Conservation (phyloP, 2,329 filamentous ascomycete species). For the Alternaria burnsii region DNA sequence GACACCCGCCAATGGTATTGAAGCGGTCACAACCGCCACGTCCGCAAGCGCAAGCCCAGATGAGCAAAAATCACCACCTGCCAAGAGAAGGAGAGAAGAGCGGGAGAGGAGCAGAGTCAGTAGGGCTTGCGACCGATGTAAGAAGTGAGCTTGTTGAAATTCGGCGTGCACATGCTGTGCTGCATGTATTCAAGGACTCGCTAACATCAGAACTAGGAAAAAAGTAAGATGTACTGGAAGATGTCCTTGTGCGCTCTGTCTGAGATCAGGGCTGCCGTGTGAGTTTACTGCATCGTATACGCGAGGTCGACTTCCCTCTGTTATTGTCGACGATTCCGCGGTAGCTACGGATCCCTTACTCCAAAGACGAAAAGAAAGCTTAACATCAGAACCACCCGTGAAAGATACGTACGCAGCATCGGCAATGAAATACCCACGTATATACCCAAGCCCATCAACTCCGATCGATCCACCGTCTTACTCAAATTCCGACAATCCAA, state of each 20-base stretch:
- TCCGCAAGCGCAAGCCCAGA: constrained; percentile 27
- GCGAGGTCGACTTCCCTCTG: constrained; percentile 55
- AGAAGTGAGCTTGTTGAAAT: constrained; percentile 50
- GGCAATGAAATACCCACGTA: constrained; percentile 31
- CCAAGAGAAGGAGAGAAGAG: constrained; percentile 46
- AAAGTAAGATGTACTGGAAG: constrained; percentile 50
- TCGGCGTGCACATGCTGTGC: constrained; percentile 11
- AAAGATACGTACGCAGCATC: constrained; percentile 22
- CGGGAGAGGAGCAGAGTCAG: constrained; percentile 55
- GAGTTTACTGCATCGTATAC: constrained; percentile 62
- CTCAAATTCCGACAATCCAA: background rate
- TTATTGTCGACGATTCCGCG: constrained; percentile 47
- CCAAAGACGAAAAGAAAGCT: constrained; percentile 23
- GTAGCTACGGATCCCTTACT: constrained; percentile 29
- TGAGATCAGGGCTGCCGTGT: constrained; percentile 50
- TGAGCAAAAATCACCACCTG: constrained; percentile 34
- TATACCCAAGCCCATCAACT: constrained; percentile 23
- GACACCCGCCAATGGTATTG: constrained; percentile 27
- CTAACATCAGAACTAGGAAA: constrained; percentile 38
- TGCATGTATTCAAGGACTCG: background rate
- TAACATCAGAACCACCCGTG: constrained; percentile 18
- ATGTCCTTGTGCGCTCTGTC: constrained; percentile 47
- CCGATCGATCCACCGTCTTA: constrained; percentile 28
- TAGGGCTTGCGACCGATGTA: constrained; percentile 60
- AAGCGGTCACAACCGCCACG: constrained; percentile 15